A percentile compares a stretch with the other conserved stretches of the same genome.
phyloP scores from a whole-genome alignment of 2,329 filamentous ascomycete species.

The Ilyonectria sp. region DNA sequence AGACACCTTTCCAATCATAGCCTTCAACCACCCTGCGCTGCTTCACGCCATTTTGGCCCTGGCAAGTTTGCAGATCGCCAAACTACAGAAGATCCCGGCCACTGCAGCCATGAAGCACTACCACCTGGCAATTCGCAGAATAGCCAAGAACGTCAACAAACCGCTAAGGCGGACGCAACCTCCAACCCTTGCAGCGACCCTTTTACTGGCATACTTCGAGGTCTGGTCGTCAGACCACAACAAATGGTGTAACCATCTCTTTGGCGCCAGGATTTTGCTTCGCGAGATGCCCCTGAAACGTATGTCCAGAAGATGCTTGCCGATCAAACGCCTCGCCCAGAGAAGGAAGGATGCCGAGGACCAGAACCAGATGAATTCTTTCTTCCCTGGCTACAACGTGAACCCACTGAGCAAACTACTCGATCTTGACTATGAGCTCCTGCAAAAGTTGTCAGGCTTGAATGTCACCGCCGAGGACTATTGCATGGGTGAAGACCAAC shows the following conservation, averaged over 20 bases:
- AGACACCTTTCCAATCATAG: slow-evolving; percentile 87
- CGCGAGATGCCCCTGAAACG: slow-evolving; percentile 84
- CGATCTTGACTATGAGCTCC: slow-evolving; percentile 59
- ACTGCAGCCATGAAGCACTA: slow-evolving; percentile 94
- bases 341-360: slow-evolving; percentile 53
- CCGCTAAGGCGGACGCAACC: slow-evolving; percentile 79
- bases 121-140: slow-evolving; percentile 83
- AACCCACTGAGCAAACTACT: slow-evolving; percentile 47
- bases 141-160: slow-evolving; percentile 82
- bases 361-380: slow-evolving; percentile 52
- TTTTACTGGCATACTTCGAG: slow-evolving; percentile 92
- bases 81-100: slow-evolving; percentile 79
- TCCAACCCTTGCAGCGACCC: slow-evolving; percentile 88
- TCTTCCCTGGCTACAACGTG: slow-evolving; percentile 44
- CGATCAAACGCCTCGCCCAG: slow-evolving; percentile 66
- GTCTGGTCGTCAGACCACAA: slow-evolving; percentile 94
- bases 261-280: slow-evolving; percentile 86
- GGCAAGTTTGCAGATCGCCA: slow-evolving; percentile 89
- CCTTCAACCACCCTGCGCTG: slow-evolving; percentile 87
- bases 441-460: slow-evolving; percentile 59
- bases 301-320: slow-evolving; percentile 80
- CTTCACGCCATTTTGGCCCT: slow-evolving; percentile 93
- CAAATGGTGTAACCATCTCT: slow-evolving; percentile 95
- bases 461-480: slow-evolving; percentile 57
- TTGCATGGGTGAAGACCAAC: slow-evolving; percentile 51